phyloP scores from a whole-genome alignment of 768 basidiomycete genomes.

The Mycena epipterygia region DNA sequence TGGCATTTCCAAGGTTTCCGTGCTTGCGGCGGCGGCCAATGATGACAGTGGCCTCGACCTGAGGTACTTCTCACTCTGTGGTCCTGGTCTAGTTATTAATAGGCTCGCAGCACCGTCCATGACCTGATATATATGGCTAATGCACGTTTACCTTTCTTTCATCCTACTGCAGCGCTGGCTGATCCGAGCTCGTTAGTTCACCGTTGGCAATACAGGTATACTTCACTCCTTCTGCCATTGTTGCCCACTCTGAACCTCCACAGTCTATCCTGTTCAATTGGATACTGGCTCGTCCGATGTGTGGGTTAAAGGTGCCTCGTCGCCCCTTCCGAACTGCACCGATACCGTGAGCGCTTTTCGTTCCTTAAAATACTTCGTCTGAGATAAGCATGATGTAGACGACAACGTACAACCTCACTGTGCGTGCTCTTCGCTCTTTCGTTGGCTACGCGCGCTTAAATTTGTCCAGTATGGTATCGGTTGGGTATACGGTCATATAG shows the following conservation, averaged over 20 bases:
- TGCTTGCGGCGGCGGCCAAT: conserved; percentile 46
- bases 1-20: conserved; percentile 47
- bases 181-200: conserved; percentile 61
- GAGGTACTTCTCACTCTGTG: not conserved
- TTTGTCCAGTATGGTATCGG: conserved; percentile 82
- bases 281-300: conserved; percentile 91
- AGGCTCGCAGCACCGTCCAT: conserved; percentile 68
- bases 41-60: conserved; percentile 53
- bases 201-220: conserved; percentile 71
- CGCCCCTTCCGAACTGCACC: conserved; percentile 62
- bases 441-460: not conserved
- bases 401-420: conserved; percentile 72
- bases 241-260: conserved; percentile 16
- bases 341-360: conserved; percentile 59
- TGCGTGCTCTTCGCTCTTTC: conserved; percentile 48
- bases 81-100: conserved; percentile 28
- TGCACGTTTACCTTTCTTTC: conserved; percentile 58
- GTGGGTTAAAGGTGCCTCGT: conserved; percentile 69
- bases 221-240: conserved; percentile 45
- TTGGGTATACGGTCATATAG: conserved; percentile 77
- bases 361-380: conserved; percentile 9
- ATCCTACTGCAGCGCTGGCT: conserved; percentile 10
- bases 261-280: conserved; percentile 82
- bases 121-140: conserved; percentile 87
- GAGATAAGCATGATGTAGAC: conserved; percentile 47